Conservation (phyloP, 306 rosid species). For the Cucurbita ficifolia region DNA sequence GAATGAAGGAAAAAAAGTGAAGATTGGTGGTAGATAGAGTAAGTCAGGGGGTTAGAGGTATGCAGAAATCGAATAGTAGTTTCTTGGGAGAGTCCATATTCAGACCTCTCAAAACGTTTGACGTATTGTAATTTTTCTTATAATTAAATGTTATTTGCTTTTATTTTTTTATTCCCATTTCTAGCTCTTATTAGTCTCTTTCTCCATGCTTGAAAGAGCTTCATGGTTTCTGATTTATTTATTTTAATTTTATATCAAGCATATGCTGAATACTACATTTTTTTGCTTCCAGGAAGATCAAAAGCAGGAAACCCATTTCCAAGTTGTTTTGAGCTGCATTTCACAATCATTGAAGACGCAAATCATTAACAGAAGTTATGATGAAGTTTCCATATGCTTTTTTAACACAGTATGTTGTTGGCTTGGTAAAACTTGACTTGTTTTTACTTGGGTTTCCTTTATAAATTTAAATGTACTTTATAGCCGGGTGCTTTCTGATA, state of each 20-base stretch:
- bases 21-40: background rate
- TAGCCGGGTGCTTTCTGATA: background rate
- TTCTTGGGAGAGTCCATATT: background rate
- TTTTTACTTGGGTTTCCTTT: background rate
- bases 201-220: background rate
- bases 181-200: background rate
- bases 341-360: slow-evolving; percentile 46
- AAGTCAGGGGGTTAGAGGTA: background rate
- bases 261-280: background rate
- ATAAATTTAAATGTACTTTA: background rate
- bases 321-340: slow-evolving; percentile 53
- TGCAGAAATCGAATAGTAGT: background rate
- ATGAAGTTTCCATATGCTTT: slow-evolving; percentile 88
- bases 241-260: background rate
- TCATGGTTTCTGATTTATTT: background rate
- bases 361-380: slow-evolving; percentile 59
- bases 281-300: slow-evolving; percentile 27
- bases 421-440: background rate
- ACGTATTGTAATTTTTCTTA: background rate
- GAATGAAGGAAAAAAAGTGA: background rate
- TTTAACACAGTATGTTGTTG: slow-evolving; percentile 54
- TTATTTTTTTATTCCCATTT: background rate
- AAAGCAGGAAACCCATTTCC: slow-evolving; percentile 49
- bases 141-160: background rate
- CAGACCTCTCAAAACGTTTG: background rate